Percentiles rank a stretch among this genome's conserved stretches.
Evolutionary conservation across 164 flowering plant species (phyloP).

Genomic region (Litsea cubeba): DNA sequence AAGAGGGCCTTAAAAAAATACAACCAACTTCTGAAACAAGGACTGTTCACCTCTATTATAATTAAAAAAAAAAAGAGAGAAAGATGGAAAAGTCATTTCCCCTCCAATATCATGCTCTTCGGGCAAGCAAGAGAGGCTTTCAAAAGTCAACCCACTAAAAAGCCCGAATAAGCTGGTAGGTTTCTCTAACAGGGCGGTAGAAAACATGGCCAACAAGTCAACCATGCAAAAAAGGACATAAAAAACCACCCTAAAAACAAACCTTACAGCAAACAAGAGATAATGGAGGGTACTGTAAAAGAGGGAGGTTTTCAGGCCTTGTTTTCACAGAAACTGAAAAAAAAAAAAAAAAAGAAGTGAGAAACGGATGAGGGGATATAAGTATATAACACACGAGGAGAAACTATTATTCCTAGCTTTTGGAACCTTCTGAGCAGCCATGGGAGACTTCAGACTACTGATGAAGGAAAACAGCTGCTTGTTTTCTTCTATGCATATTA

Average conservation of each 20-base stretch:
- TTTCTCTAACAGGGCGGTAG: slow-evolving; percentile 11
- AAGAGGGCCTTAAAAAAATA: neutral
- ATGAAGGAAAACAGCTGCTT: neutral
- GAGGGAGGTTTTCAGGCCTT: slow-evolving; percentile 10
- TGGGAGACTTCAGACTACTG: neutral
- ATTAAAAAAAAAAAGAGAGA: neutral
- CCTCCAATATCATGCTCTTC: neutral
- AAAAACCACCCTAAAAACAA: slow-evolving; percentile 20
- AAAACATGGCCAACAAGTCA: slow-evolving; percentile 22
- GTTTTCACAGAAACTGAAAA: slow-evolving; percentile 3
- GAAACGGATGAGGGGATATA: neutral
- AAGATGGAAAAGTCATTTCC: neutral
- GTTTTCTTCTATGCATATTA: neutral
- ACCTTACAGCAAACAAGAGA: slow-evolving; percentile 8
- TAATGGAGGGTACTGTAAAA: neutral
- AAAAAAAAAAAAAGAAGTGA: neutral
- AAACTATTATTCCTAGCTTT: slow-evolving; percentile 5
- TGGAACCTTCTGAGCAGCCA: slow-evolving; percentile 12
- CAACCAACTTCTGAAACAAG: neutral
- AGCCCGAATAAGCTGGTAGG: slow-evolving; percentile 2
- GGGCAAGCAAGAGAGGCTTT: neutral
- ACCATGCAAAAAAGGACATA: slow-evolving; percentile 26
- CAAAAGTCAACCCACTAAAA: neutral
- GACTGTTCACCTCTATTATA: neutral
- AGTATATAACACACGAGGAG: neutral